Evolutionary conservation across 2,329 filamentous ascomycete species (phyloP), one percentile per base, ranked within the genome.

Genomic region (Paecilomyces niveus): DNA sequence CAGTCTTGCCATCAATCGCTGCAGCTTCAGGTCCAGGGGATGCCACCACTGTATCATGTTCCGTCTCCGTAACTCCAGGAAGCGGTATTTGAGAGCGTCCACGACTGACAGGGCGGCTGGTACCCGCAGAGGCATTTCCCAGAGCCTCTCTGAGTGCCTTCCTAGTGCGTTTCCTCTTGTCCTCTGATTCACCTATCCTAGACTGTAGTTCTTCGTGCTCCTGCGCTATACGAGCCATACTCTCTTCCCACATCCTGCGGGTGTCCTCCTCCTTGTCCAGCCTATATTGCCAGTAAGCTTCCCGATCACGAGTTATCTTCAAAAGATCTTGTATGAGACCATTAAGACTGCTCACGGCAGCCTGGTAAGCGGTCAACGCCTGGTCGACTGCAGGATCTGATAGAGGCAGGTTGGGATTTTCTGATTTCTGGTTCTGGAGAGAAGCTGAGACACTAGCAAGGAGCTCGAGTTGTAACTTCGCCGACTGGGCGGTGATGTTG

Each of bases 241-340:
- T 97, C 68, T 99, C 94, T 75, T 99, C 94, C 94, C 94, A 99
- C 85, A 99, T 90, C 60, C 90, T 88, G 39, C 94, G 86, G 76
- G 97, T 88, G 70, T 96, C 90, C 51, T 88, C 87, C 76, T 99
- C 94, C 57, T 92, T 88, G 65, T 96, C 92, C 49, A 99, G 80
- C 13, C 92, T 87, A 71, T 96, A 95, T 73, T 97, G 93, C 94
- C 94, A 99, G 72, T 96, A 96, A 0, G 91, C 87, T 74, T 99
- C 94, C 55, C 95, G 89, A 70, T 99, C 94, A 67, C 89, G 88
- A 8, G 92, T 93, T 68, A 99, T 97, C 55, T 92, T 90, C 53
- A 97, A 80, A 8, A 99, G 81, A 71, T 97, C 92, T 21, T 89
- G 88, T 59, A 97, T 83, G 8, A 97, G 82, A 1, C 85, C 87